Evolutionary conservation across 2,329 filamentous ascomycete genomes (phyloP), one percentile per base, ranked within the genome.

Genomic region (Aureobasidium leucospermi): DNA sequence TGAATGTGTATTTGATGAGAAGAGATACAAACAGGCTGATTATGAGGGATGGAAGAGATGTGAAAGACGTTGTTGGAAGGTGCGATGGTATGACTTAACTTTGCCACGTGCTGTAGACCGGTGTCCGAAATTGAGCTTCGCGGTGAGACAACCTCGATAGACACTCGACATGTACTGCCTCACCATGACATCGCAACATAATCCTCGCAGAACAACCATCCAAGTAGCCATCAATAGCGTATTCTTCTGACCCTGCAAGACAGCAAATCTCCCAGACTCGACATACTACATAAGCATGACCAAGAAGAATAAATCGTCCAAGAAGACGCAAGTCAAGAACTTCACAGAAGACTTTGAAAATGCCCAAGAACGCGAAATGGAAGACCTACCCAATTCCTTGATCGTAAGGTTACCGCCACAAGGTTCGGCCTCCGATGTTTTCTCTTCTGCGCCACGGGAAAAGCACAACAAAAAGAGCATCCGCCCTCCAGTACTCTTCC

Each of bases 401-500:
- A 2, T 19, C 34, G 11, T n/a, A 32, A 29, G 48, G 3, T 2
- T 29, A 4, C 10, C 10, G 8, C 19, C 11, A 9, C 11, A n/a
- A 7, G 48, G 9, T 8, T 2, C 16, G 28, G 23, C 3, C 9
- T 38, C 4, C 19, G 6, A 29, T 6, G 2, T n/a, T 19, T 16
- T 13, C 11, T 8, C 19, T 51, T 5, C 34, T 10, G 4, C 4
- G n/a, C 31, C 15, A 6, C 32, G 32, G n/a, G 47, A 51, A 15
- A 52, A 41, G 23, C 49, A 52, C 49, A 52, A 52, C 15, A 42
- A 52, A 23, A 52, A 52, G 15, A 52, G 49, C 28, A n/a, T 42
- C 4, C 49, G 49, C 31, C 49, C 49, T 4, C 69, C 69, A 6
- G 51, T 74, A 19, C 73, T 65, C 62, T 74, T 74, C 66, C 74